These are phyloP conservation scores for Auricularia sp. DNA, from an alignment of 768 basidiomycete species.

Conservation along the genomic window DNA sequence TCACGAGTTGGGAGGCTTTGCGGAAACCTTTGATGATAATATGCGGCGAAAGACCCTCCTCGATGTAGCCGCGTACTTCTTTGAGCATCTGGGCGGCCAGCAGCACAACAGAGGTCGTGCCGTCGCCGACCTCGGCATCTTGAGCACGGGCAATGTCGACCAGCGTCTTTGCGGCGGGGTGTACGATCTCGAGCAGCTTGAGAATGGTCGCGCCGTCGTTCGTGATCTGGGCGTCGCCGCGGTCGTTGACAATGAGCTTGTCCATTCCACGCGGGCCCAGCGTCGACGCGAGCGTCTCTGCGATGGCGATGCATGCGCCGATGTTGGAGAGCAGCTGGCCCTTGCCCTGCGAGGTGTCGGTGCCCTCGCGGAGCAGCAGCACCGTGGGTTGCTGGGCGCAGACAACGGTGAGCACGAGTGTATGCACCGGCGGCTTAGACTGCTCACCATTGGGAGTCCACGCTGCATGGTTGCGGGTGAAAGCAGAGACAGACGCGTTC, in stretches of 20 bases:
- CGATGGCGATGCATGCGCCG: conserved; percentile 87
- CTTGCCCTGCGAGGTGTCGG: conserved; percentile 91
- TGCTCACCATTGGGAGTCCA: conserved; percentile 61
- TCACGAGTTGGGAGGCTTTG: conserved; percentile 74
- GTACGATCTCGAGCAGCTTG: conserved; percentile 93
- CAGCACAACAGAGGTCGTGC: conserved; percentile 92
- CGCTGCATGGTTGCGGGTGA: conserved; percentile 62
- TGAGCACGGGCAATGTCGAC: conserved; percentile 98
- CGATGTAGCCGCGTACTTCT: conserved; percentile 82
- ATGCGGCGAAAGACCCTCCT: conserved; percentile 95
- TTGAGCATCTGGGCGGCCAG: conserved; percentile 91
- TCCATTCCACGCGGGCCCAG: conserved; percentile 99
- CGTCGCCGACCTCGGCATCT: conserved; percentile 97
- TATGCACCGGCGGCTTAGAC: not conserved
- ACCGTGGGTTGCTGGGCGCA: conserved; percentile 84
- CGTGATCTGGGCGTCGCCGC: conserved; percentile 96
- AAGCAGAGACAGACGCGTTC: conserved; percentile 10
- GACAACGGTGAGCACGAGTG: not conserved
- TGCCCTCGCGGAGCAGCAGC: conserved; percentile 91
- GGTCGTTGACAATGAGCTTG: conserved; percentile 87
- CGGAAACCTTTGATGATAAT: conserved; percentile 97
- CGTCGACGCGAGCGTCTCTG: conserved; percentile 85
- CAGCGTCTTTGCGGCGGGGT: conserved; percentile 94
- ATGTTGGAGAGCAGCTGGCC: conserved; percentile 91
- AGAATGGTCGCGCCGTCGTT: conserved; percentile 99